These are phyloP conservation scores for Eremomyces bilateralis DNA, from an alignment of 495 filamentous ascomycete species.

Conservation along the genomic window DNA sequence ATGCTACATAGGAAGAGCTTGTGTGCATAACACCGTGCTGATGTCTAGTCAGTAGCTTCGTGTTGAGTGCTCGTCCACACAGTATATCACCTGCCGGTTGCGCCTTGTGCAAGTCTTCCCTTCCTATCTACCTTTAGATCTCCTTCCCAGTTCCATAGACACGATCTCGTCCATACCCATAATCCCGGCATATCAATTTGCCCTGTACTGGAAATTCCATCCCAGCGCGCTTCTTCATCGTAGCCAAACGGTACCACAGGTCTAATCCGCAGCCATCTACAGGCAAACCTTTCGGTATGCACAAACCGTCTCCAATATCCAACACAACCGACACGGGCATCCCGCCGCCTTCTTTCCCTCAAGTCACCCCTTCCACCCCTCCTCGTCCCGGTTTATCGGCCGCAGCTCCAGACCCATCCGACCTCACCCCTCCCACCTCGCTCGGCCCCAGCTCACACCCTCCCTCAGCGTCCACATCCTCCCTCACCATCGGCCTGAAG, in stretches of 20 bases:
- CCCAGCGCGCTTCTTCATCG: no score
- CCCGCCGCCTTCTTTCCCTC: background rate
- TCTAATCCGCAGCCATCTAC: background rate
- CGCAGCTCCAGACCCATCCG: constrained; percentile 19
- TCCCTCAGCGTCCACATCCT: constrained; percentile 1
- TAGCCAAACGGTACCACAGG: background rate
- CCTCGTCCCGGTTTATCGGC: background rate
- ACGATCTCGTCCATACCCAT: no score
- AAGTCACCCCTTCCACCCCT: constrained; percentile 2
- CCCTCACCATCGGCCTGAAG: background rate
- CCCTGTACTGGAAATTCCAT: no score
- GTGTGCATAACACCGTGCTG: no score
- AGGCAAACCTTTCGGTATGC: background rate
- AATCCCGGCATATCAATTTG: background rate
- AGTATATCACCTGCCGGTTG: no score
- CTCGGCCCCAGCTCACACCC: constrained; percentile 9
- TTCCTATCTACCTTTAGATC: no score
- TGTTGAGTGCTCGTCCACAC: no score
- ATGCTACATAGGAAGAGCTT: no score
- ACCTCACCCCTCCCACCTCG: constrained; percentile 7
- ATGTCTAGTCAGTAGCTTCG: no score
- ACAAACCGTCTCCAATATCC: background rate
- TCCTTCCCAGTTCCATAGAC: no score
- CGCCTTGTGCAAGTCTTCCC: no score
- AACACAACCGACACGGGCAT: background rate